Evolutionary conservation across 192 early-diverging fungal species (phyloP).

Genomic region (Helicostylum pulchrum): DNA sequence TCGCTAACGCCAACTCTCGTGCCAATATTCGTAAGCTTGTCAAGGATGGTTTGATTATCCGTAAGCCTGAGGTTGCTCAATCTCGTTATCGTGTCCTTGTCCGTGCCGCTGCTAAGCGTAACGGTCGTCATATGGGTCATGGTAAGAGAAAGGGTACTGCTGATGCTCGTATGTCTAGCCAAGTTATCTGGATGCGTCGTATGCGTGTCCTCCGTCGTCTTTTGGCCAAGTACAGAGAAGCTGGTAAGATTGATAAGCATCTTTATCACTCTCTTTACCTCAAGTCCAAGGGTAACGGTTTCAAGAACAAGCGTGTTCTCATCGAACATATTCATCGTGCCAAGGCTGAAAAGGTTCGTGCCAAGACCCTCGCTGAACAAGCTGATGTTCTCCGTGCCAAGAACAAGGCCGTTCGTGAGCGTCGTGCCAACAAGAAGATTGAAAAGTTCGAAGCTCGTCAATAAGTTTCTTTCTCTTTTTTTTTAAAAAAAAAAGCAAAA

Average conservation of each 20-base stretch:
- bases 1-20: conserved; percentile 96
- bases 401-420: conserved; percentile 92
- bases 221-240: conserved; percentile 95
- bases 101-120: conserved; percentile 90
- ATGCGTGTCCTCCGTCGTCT: conserved; percentile 94
- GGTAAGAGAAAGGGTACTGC: conserved; percentile 95
- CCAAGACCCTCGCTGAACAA: conserved; percentile 91
- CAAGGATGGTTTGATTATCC: conserved; percentile 97
- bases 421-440: conserved; percentile 46
- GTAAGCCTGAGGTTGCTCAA: conserved; percentile 82
- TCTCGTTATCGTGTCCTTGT: conserved; percentile 94
- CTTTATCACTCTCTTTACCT: conserved; percentile 93
- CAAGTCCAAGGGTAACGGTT: conserved; percentile 99
- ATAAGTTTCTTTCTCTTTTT: too few relatives aligned
- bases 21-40: conserved; percentile 96
- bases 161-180: conserved; percentile 96
- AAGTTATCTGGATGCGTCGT: conserved; percentile 97
- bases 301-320: conserved; percentile 99
- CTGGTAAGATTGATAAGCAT: conserved; percentile 97
- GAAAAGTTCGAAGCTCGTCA: neutral
- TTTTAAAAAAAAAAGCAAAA: too few relatives aligned
- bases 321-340: conserved; percentile 99
- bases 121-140: conserved; percentile 91
- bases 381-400: conserved; percentile 96
- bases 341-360: conserved; percentile 96